Evolutionary conservation across 345 rosid species (phyloP), one percentile per base, ranked within the genome.

Genomic region (Populus ilicifolia): DNA sequence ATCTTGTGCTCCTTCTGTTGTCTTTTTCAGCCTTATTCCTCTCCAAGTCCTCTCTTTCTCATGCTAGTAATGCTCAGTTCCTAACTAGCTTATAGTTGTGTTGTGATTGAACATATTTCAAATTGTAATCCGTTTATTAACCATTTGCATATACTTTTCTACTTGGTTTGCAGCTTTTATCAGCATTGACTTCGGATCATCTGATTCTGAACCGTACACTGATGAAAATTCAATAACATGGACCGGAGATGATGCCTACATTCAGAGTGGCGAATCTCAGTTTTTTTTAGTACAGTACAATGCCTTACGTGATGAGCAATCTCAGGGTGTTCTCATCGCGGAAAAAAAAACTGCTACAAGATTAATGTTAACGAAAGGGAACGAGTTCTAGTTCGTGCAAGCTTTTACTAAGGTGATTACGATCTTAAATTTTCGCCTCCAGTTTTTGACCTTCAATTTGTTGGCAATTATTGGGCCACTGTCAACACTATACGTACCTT

Each of bases 321-420:
- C 81, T 85, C 9, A 74, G 88, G 72, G 86, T 74, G 5, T 85
- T 87, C 73, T 23, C 79, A 0, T 66, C 81, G 0, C 50, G 84
- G 65, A 80, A 77, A 63, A 87, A 54, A 85, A 54, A 87, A 77
- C 50, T 87, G 90, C 70, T 87, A 87, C 80, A 64, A 79, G 23
- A 67, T 80, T 20, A 9, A 2, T 11, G 75, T 25, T 2, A 25
- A 1, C 4, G 72, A 69, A 39, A 86, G 85, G 6, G 66, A 29
- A 4, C 62, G 79, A 41, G 76, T 87, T 35, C 82, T 80, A 21
- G 80, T 86, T 27, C 76, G 87, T 2, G 86, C 86, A 2, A 80
- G 80, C 67, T 87, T 84, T 67, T 80, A 61, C 38, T 85, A 88
- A 21, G 86, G 87, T 20, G 83, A 88, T 59, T 86, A 88, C 23